These are phyloP conservation scores for Phytophthora aleatoria DNA, from an alignment of 352 stramenopile genomes.

Conservation along the genomic window DNA sequence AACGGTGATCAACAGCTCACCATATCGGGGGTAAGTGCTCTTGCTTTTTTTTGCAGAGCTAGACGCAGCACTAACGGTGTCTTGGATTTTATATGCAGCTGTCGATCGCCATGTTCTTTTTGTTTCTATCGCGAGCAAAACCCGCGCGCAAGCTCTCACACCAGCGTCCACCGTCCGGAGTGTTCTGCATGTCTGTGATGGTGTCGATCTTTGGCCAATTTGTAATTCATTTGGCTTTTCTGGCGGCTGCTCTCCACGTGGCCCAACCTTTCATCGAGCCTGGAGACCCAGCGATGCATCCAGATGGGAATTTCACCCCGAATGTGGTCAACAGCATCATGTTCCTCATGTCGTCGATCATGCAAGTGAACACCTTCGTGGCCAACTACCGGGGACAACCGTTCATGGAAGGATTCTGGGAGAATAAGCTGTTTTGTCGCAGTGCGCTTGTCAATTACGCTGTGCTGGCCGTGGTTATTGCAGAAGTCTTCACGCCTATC, in stretches of 20 bases:
- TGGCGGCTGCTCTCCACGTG: slow-evolving; percentile 90
- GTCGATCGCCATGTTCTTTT: slow-evolving; percentile 76
- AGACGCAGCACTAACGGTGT: slow-evolving; percentile 27
- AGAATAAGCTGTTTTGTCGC: slow-evolving; percentile 95
- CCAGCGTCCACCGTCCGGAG: slow-evolving; percentile 92
- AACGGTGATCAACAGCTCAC: slow-evolving; percentile 97
- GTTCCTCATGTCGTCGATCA: slow-evolving; percentile 96
- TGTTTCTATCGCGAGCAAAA: slow-evolving; percentile 78
- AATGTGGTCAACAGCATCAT: slow-evolving; percentile 99
- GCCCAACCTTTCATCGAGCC: slow-evolving; percentile 88
- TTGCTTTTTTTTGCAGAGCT: slow-evolving; percentile 59
- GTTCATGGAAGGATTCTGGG: slow-evolving; percentile 98
- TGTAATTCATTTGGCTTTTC: slow-evolving; percentile 93
- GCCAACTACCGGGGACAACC: slow-evolving; percentile 98
- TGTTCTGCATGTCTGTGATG: slow-evolving; percentile 94
- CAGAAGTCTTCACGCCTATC: slow-evolving; percentile 87
- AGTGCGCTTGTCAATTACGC: slow-evolving; percentile 83
- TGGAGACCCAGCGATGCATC: slow-evolving; percentile 77
- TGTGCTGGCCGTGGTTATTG: slow-evolving; percentile 90
- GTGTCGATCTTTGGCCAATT: slow-evolving; percentile 96
- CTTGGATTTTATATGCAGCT: slow-evolving; percentile 60
- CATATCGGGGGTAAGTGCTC: slow-evolving; percentile 37
- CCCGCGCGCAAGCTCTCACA: slow-evolving; percentile 94
- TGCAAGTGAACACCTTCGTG: slow-evolving; percentile 96
- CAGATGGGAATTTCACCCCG: slow-evolving; percentile 95